Base-by-base conservation (phyloP, 2,329 filamentous ascomycete species). In the Cladosporium sp. region DNA sequence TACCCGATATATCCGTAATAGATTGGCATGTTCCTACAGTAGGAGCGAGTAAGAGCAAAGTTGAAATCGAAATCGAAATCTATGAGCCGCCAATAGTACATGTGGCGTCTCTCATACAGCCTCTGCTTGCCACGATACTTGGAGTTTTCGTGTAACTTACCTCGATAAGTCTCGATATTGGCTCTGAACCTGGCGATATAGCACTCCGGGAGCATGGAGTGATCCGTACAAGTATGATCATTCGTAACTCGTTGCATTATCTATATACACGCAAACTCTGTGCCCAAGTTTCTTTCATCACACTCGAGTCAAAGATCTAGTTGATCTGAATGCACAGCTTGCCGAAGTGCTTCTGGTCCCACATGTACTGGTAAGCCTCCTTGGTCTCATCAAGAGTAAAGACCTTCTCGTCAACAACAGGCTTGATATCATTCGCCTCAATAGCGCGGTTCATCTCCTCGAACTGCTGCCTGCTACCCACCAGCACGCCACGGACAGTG, bases 361-460 rank as follows among this genome's bases (percentile, higher is more conserved):
- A 80, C 77, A 72, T 70, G 65, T 73, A 74, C 67, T 71, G 71
- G 69, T 83, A 84, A 0, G 83, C 83, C 23, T 84, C 83, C 72
- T 81, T 83, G 5, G 80, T 73, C 69, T 87, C 72, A 25, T 82
- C 80, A 6, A 88, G 75, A 39, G 76, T 77, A 71, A 87, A 88
- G 14, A 84, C 79, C 76, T 84, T 85, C 70, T 84, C 77, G 70
- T 88, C 86, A 21, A 88, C 80, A 23, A 88, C 78, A 1, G 86
- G 86, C 67, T 86, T 82, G 69, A 88, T 84, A 67, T 86, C 75
- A 66, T 86, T 86, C 18, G 79, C 82, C 75, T 88, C 86, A 64
- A 88, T 85, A 0, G 85, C 84, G 16, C 76, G 73, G 67, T 84
- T 82, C 86, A 88, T 88, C 32, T 86, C 85, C 71, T 85, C 81